A percentile compares a stretch with the other conserved stretches of the same genome.
These are phyloP conservation scores for Recurvomyces mirabilis DNA, from an alignment of 495 filamentous ascomycete species.

Conservation along the genomic window DNA sequence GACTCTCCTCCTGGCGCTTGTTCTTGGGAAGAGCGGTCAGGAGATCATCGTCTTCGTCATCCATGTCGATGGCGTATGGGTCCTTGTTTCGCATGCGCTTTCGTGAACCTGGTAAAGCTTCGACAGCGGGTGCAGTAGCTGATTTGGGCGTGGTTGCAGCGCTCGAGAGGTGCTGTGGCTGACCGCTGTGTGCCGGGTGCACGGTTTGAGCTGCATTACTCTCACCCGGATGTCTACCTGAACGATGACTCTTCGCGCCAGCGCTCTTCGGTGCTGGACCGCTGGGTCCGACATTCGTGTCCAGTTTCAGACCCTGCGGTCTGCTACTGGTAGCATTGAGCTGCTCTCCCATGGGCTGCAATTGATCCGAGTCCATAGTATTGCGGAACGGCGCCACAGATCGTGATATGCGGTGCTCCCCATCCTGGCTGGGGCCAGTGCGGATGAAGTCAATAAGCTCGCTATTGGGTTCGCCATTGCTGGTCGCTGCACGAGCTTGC, in stretches of 20 bases:
- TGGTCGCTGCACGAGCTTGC: slow-evolving; percentile 61
- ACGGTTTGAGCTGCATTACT: not conserved
- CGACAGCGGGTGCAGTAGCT: not conserved
- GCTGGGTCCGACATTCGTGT: not conserved
- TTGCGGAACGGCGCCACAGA: slow-evolving; percentile 73
- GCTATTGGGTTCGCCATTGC: slow-evolving; percentile 53
- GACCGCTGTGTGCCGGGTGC: slow-evolving; percentile 7
- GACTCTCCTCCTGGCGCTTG: slow-evolving; percentile 47
- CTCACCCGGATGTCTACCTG: not conserved
- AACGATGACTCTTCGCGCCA: slow-evolving; percentile 1
- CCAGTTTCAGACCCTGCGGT: slow-evolving; percentile 3
- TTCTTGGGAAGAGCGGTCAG: slow-evolving; percentile 30
- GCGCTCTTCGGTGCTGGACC: not conserved
- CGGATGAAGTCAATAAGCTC: slow-evolving; percentile 93
- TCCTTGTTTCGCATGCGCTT: slow-evolving; percentile 72
- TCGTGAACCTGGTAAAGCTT: slow-evolving; percentile 34
- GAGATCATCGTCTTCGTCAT: slow-evolving; percentile 60
- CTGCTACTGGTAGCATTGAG: not conserved
- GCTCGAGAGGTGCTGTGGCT: slow-evolving; percentile 9
- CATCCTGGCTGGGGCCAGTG: slow-evolving; percentile 55
- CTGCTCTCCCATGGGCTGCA: slow-evolving; percentile 32
- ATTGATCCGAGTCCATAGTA: slow-evolving; percentile 75
- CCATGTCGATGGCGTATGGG: slow-evolving; percentile 82
- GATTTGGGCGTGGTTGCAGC: not conserved
- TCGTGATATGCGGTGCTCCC: slow-evolving; percentile 62